Percentiles rank a stretch among this genome's conserved stretches.
These are phyloP conservation scores for Salix suchowensis DNA, from an alignment of 345 rosid species.

Conservation along the genomic window DNA sequence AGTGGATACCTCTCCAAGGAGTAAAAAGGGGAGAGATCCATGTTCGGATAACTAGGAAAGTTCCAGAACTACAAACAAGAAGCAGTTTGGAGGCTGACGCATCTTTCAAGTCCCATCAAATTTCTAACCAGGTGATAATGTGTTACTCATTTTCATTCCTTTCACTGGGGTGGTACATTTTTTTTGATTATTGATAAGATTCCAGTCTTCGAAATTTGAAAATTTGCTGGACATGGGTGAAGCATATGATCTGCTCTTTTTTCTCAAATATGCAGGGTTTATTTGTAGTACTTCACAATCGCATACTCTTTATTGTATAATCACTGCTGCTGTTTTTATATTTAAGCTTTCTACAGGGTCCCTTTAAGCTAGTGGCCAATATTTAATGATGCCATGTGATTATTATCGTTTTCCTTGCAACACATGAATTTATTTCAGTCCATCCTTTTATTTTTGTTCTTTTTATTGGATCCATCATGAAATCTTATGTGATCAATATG, in stretches of 20 bases:
- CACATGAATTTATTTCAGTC: neutral
- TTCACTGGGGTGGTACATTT: no score
- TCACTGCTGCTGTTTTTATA: neutral
- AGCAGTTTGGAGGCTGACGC: slow-evolving; percentile 48
- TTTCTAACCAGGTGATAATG: slow-evolving; percentile 47
- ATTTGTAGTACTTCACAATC: no score
- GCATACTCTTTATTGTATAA: neutral
- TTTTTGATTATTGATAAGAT: no score
- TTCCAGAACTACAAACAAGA: slow-evolving; percentile 51
- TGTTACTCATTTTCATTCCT: neutral
- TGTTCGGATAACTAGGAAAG: slow-evolving; percentile 64
- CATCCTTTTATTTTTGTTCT: neutral
- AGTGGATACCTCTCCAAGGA: slow-evolving; percentile 98
- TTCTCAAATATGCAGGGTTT: no score
- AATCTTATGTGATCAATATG: neutral
- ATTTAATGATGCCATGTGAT: neutral
- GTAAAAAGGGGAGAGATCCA: slow-evolving; percentile 86
- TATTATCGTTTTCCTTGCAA: neutral
- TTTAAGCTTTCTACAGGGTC: neutral
- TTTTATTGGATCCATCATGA: neutral
- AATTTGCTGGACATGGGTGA: no score
- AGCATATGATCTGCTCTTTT: no score
- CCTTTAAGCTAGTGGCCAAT: no score
- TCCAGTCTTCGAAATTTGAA: no score
- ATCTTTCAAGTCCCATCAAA: slow-evolving; percentile 53